A percentile compares a stretch with the other conserved stretches of the same genome.
Conservation (phyloP, 1,284 basidiomycete species). For the Microbotryum scabiosae region DNA sequence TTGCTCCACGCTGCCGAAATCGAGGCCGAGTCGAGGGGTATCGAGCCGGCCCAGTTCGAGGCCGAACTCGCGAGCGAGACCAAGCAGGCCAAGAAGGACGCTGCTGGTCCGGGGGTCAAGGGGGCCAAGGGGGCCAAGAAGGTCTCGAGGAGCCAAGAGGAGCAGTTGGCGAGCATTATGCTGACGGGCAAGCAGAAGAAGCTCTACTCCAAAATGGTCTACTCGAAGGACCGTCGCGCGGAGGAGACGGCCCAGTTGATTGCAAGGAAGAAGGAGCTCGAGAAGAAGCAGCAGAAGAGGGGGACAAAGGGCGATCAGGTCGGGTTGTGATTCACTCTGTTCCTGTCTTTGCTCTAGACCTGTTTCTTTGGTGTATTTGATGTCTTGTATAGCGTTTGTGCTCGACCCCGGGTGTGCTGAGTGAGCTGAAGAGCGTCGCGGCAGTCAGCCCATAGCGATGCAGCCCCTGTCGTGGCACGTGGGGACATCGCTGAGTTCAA, state of each 20-base stretch:
- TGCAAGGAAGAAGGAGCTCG: constrained; percentile 26
- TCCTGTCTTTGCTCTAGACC: not conserved
- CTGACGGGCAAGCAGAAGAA: constrained; percentile 96
- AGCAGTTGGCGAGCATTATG: constrained; percentile 96
- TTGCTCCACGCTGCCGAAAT: constrained; percentile 82
- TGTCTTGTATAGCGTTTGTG: not conserved
- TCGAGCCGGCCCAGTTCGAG: constrained; percentile 75
- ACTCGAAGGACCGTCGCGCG: constrained; percentile 61
- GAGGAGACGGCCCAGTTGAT: constrained; percentile 48
- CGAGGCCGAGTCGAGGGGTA: constrained; percentile 81
- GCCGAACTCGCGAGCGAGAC: constrained; percentile 50
- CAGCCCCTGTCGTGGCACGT: not conserved
- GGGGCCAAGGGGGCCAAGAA: constrained; percentile 29
- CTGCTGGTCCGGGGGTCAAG: constrained; percentile 35
- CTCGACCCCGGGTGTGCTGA: not conserved
- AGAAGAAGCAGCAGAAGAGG: constrained; percentile 27
- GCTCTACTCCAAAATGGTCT: constrained; percentile 90
- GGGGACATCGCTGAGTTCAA: too few species aligned
- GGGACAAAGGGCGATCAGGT: not conserved
- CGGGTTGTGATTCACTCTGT: not conserved
- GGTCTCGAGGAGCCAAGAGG: constrained; percentile 51
- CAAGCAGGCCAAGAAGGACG: constrained; percentile 54
- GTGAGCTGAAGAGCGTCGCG: not conserved
- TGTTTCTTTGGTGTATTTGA: not conserved
- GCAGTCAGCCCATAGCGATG: not conserved